Evolutionary conservation across 108 stramenopile genomes (phyloP).

Genomic region (Discostella pseudostelligera): DNA sequence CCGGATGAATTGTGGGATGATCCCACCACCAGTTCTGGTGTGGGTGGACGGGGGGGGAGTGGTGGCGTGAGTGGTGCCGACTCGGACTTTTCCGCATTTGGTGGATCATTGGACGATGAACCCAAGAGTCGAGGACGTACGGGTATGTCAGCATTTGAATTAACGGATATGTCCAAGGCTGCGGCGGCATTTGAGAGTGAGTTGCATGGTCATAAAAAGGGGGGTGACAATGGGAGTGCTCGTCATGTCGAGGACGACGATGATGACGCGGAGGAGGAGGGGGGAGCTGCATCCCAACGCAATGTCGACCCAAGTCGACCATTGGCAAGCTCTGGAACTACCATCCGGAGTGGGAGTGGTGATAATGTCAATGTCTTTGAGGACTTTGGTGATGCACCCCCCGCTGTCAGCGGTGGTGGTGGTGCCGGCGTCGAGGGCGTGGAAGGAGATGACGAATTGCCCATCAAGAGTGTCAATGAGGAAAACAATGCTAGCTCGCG

Average conservation of each 20-base stretch:
- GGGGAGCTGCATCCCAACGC: constrained; percentile 22
- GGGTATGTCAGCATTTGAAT: constrained; percentile 59
- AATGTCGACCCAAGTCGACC: constrained; percentile 70
- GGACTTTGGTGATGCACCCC: constrained; percentile 64
- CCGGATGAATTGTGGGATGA: constrained; percentile 89
- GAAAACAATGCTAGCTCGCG: constrained; percentile 69
- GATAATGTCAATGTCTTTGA: constrained; percentile 87
- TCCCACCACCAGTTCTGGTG: constrained; percentile 30
- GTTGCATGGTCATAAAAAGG: constrained; percentile 49
- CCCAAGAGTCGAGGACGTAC: constrained; percentile 30
- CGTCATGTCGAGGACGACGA: neutral
- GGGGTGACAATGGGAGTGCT: constrained; percentile 13
- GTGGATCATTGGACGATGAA: constrained; percentile 62
- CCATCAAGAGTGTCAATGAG: constrained; percentile 58
- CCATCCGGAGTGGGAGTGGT: constrained; percentile 75
- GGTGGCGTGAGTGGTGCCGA: constrained; percentile 60
- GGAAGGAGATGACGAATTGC: constrained; percentile 32
- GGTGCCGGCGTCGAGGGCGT: constrained; percentile 17
- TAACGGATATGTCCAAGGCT: constrained; percentile 78
- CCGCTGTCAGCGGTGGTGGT: neutral
- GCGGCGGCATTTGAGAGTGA: constrained; percentile 68
- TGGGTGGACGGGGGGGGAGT: neutral
- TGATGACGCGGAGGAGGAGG: constrained; percentile 1
- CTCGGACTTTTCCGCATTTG: constrained; percentile 82
- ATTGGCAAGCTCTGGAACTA: constrained; percentile 75